Conservation (phyloP, 106 monocot genomes). For the Dioscorea dumetorum region DNA sequence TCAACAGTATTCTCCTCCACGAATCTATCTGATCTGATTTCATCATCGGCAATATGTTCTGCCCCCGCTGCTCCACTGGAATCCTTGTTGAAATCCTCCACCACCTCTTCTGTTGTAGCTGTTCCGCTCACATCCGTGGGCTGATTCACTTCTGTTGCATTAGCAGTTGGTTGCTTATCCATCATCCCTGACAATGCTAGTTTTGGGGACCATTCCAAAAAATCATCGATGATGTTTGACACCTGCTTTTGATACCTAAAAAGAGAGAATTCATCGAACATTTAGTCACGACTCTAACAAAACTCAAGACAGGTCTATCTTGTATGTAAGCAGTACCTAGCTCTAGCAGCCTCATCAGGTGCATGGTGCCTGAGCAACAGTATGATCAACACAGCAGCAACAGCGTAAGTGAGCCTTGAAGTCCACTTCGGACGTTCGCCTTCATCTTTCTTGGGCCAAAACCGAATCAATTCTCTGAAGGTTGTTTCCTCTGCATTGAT, state of each 20-base stretch:
- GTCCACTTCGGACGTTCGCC: slow-evolving; percentile 87
- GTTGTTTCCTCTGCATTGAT: slow-evolving; percentile 98
- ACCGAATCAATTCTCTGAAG: slow-evolving; percentile 80
- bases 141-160: slow-evolving; percentile 36
- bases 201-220: slow-evolving; percentile 92
- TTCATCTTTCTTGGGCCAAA: slow-evolving; percentile 97
- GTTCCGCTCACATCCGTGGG: slow-evolving; percentile 12
- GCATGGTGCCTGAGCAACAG: slow-evolving; percentile 92
- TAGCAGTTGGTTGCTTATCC: slow-evolving; percentile 43
- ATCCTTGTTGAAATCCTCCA: slow-evolving; percentile 5
- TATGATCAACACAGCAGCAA: slow-evolving; percentile 44
- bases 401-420: slow-evolving; percentile 70
- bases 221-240: slow-evolving; percentile 96
- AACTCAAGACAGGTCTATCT: background rate
- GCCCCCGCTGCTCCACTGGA: slow-evolving; percentile 1
- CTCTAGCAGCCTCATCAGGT: slow-evolving; percentile 95
- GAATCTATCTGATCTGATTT: too few relatives aligned
- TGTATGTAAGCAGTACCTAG: slow-evolving; percentile 35
- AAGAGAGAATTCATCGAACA: background rate
- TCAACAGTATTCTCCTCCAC: too few relatives aligned
- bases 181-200: slow-evolving; percentile 84
- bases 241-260: slow-evolving; percentile 90
- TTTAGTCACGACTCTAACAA: background rate
- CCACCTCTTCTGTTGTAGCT: slow-evolving; percentile 9
- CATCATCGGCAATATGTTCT: slow-evolving; percentile 7